phyloP scores from a whole-genome alignment of 768 basidiomycete genomes.

The Rhizopogon sp. region DNA sequence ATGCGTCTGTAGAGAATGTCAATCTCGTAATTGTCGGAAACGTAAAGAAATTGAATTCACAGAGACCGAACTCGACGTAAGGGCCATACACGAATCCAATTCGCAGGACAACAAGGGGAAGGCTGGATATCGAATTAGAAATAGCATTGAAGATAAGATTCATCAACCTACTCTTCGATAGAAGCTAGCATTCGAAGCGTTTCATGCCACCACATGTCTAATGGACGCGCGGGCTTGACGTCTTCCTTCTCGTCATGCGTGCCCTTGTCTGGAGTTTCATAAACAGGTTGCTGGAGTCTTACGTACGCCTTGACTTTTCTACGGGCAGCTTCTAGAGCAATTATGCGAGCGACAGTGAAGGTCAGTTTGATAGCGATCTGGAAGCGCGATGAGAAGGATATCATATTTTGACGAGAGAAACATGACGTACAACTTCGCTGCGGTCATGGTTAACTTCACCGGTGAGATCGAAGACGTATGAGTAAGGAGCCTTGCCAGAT shows the following conservation, averaged over 20 bases:
- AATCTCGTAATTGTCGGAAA: constrained; percentile 10
- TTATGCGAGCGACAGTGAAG: constrained; percentile 57
- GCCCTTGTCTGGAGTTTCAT: constrained; percentile 67
- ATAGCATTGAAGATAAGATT: not conserved
- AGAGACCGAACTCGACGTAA: constrained; percentile 65
- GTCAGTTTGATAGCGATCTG: constrained; percentile 80
- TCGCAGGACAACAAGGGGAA: constrained; percentile 78
- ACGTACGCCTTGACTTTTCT: constrained; percentile 77
- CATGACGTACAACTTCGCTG: constrained; percentile 57
- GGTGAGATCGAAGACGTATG: constrained; percentile 82
- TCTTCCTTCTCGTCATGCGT: constrained; percentile 68
- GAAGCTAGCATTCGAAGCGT: constrained; percentile 68
- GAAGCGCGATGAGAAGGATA: constrained; percentile 5
- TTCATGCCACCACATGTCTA: constrained; percentile 90
- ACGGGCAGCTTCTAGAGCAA: constrained; percentile 76
- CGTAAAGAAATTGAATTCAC: constrained; percentile 29
- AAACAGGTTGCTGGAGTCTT: constrained; percentile 73
- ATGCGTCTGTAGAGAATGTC: constrained; percentile 44
- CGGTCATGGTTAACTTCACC: constrained; percentile 77
- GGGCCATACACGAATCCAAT: constrained; percentile 79
- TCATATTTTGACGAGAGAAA: not conserved
- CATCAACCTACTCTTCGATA: constrained; percentile 55
- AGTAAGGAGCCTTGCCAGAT: constrained; percentile 61
- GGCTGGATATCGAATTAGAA: constrained; percentile 34
- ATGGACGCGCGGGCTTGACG: constrained; percentile 60